Base-by-base conservation (phyloP, 805 yeast species). In the Tetrapisispora arboricola region DNA sequence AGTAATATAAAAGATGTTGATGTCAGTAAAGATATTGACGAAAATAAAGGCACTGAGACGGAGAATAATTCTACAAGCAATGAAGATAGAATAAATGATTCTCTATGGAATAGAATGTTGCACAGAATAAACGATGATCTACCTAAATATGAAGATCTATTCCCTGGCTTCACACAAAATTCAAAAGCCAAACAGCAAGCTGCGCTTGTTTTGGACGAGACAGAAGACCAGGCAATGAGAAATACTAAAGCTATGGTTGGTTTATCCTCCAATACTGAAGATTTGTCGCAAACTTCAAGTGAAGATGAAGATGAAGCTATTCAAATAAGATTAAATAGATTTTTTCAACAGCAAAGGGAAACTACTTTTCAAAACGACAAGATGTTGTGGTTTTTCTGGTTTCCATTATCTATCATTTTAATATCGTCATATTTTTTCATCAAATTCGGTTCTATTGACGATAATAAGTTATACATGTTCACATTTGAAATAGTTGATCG, bases 301-400 rank as follows among this genome's bases (percentile, higher is more conserved):
- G 62, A 58, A 36, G 61, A 56, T 38, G 63, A 57, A 41, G 64
- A 55, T 12, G 60, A 56, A 30, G 57, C 56, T 5, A 32, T 57
- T 15, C 71, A 66, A 37, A 60, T 58, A 21, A 54, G 58, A 33
- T 59, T 65, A 36, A 61, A 60, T 49, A 54, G 57, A 45, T 64
- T 65, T 47, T 65, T 66, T 53, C 65, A 63, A 46, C 68, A 68
- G 45, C 67, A 67, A 44, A 67, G 66, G 49, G 37, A 34, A 12
- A 24, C 37, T 8, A 69, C 67, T 38, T 64, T 73, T 43, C 65
- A 63, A 50, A 82, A 85, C 53, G 96, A 88, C 61, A 80, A 76
- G 54, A 81, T 86, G 84, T 68, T 88, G 47, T 64, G 85, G 45
- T 84, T 88, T 58, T 87, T 88, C 71, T 88, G 96, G 96, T 63